These are phyloP conservation scores for Irpex sp. DNA, from an alignment of 1,284 basidiomycete species.

Conservation along the genomic window DNA sequence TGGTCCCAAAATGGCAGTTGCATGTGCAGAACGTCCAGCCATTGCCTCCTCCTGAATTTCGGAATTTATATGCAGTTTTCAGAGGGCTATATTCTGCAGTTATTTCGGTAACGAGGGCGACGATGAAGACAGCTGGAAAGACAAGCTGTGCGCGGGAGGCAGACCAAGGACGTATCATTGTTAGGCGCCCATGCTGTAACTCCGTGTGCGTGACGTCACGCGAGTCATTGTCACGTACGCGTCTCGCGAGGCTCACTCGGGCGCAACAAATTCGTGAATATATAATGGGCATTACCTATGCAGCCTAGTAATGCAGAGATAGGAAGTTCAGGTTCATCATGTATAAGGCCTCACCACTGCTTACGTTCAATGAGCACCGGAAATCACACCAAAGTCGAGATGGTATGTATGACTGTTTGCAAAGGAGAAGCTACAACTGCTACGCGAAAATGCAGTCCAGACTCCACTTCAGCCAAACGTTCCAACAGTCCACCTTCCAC, in stretches of 20 bases:
- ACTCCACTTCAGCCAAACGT: neutral
- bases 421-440: neutral
- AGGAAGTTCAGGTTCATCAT: too few species aligned
- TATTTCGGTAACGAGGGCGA: neutral
- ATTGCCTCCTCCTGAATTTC: neutral
- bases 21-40: slow-evolving; percentile 36
- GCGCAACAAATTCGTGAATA: too few species aligned
- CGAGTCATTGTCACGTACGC: slow-evolving; percentile 1
- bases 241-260: neutral
- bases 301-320: too few species aligned
- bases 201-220: neutral
- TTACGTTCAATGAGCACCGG: too few species aligned
- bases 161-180: neutral
- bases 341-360: too few species aligned
- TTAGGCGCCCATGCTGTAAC: neutral
- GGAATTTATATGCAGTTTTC: neutral
- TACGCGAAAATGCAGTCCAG: neutral
- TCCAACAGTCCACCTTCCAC: neutral
- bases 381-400: too few species aligned
- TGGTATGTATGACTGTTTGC: neutral
- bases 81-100: too few species aligned
- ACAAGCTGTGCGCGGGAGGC: too few species aligned
- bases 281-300: too few species aligned
- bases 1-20: slow-evolving; percentile 71
- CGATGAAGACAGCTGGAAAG: neutral